Evolutionary conservation across 768 basidiomycete species (phyloP), one percentile per base, ranked within the genome.

Genomic region (Hygrophoropsis aurantiaca): DNA sequence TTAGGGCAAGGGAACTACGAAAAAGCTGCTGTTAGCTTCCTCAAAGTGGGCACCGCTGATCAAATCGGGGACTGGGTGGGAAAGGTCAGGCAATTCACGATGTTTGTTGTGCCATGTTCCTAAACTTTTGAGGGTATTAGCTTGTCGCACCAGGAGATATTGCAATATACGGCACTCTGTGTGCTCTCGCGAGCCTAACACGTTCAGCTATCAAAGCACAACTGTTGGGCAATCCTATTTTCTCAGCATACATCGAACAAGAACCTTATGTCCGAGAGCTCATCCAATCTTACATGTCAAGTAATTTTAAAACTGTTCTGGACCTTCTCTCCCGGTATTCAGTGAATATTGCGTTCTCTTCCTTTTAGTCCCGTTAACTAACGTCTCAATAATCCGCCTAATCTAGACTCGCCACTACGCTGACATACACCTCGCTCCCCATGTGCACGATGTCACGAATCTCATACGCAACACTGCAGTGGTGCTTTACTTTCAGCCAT

Each of bases 401-500:
- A n/a, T n/a, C n/a, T 54, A 93, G 90, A 82, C 88, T 2, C 79
- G 87, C 30, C 87, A 94, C 59, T 69, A 74, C 36, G 69, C 91
- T 44, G 90, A 94, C 60, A 77, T 90, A 35, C 87, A 94, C 64
- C 78, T 97, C 15, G 69, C 75, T 5, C 60, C 71, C 4, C 93
- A 97, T 59, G 75, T 92, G 32, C 55, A 67, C 42, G 76, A 77
- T 10, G 72, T 98, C 40, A 79, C 80, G 30, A 75, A 74, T 56
- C 73, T 81, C 24, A 87, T 97, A 65, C 82, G 81, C 33, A 82
- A 86, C 54, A 83, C 82, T 49, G 85, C 91, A 0, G 74, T 97
- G 40, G 73, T 81, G n/a, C 79, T 92, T 40, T 97, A 94, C 68
- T 93, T 97, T 74, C 80, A 84, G 56, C 94, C 94, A 0, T 98